phyloP scores from a whole-genome alignment of 768 basidiomycete genomes.

The Russula abietina region DNA sequence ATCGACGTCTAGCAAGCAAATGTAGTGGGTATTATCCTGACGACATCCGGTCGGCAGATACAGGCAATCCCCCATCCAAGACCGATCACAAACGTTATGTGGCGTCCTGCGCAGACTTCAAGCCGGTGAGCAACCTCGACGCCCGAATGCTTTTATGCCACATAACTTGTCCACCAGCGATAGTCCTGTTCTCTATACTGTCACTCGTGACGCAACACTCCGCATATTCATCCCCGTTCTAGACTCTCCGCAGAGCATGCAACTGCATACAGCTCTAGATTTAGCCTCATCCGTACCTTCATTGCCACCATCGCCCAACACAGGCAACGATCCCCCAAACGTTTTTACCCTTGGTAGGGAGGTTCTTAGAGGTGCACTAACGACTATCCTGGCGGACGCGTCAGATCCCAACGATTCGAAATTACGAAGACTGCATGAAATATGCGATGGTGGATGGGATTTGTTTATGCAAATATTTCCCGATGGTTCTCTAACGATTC shows the following conservation, averaged over 20 bases:
- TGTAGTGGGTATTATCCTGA: slow-evolving; percentile 60
- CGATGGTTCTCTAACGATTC: slow-evolving; percentile 70
- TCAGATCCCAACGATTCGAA: slow-evolving; percentile 41
- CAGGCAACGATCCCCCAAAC: slow-evolving; percentile 37
- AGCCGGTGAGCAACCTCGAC: slow-evolving; percentile 47
- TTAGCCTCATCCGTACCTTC: slow-evolving; percentile 53
- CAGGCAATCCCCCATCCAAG: slow-evolving; percentile 70
- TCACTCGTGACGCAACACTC: slow-evolving; percentile 74
- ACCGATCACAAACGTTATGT: slow-evolving; percentile 60
- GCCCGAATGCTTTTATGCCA: neutral
- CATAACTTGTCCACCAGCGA: slow-evolving; percentile 41
- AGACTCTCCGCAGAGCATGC: slow-evolving; percentile 77
- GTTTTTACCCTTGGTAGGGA: slow-evolving; percentile 69
- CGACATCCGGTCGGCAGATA: slow-evolving; percentile 61
- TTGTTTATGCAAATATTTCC: slow-evolving; percentile 65
- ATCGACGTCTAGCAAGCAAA: slow-evolving; percentile 45
- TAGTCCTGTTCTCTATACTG: slow-evolving; percentile 74
- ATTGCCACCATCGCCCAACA: slow-evolving; percentile 31
- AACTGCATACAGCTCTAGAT: slow-evolving; percentile 78
- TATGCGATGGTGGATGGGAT: slow-evolving; percentile 71
- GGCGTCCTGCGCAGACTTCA: slow-evolving; percentile 65
- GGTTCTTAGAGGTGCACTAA: slow-evolving; percentile 46
- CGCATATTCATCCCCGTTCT: slow-evolving; percentile 85
- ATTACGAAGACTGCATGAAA: slow-evolving; percentile 48
- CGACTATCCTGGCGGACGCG: slow-evolving; percentile 34